Percentiles rank a stretch among this genome's conserved stretches.
Evolutionary conservation across 148 eudicot species (phyloP).

Genomic region (Gaultheria prostrata): DNA sequence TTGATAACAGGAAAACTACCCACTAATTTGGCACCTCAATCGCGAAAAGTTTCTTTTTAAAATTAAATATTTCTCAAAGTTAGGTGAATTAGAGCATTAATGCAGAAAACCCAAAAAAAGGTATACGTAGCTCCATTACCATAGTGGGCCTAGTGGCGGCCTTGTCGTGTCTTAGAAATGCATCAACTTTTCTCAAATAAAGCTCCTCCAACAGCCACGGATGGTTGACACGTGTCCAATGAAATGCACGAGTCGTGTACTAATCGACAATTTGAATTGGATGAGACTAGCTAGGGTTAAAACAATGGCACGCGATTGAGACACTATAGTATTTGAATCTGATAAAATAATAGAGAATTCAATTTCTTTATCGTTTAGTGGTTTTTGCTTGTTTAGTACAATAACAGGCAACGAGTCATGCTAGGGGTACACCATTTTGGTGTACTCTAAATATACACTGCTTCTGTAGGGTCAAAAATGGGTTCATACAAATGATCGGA

Average conservation of each 20-base stretch:
- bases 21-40: not conserved
- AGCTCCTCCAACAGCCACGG: not conserved
- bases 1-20: not conserved
- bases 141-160: slow-evolving; percentile 4
- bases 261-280: not conserved
- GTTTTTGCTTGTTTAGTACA: not conserved
- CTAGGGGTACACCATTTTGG: too few species aligned
- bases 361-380: too few species aligned
- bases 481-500: too few species aligned
- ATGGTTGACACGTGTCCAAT: not conserved
- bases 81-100: not conserved
- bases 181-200: slow-evolving; percentile 1
- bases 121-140: not conserved
- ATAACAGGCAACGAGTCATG: not conserved
- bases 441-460: too few species aligned
- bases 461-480: too few species aligned
- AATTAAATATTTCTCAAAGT: not conserved
- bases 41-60: not conserved
- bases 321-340: not conserved
- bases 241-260: not conserved
- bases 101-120: not conserved
- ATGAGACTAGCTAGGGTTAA: not conserved
- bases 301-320: not conserved
- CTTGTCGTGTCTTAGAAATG: slow-evolving; percentile 3
- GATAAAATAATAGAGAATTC: not conserved